Evolutionary conservation across 495 filamentous ascomycete genomes (phyloP).

Genomic region (Astrothelium macrocarpum): DNA sequence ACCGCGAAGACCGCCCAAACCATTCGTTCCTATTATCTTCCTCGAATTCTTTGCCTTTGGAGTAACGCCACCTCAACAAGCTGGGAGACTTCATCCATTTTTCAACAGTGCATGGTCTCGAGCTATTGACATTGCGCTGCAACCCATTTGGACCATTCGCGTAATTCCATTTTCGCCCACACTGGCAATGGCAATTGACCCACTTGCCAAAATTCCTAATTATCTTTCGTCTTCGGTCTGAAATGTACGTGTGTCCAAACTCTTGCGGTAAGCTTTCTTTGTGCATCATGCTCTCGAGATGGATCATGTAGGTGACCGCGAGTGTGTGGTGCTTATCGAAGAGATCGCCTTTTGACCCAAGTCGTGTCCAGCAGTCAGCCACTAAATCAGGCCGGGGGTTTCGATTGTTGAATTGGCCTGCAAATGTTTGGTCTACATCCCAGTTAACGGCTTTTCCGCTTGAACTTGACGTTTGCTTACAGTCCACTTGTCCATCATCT

Average conservation of each 20-base stretch:
- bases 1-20: conserved; percentile 5
- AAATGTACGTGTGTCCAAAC: neutral
- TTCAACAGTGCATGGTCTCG: conserved; percentile 2
- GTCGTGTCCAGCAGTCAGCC: conserved; percentile 3
- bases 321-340: neutral
- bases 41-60: neutral
- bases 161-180: conserved; percentile 8
- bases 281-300: conserved; percentile 6
- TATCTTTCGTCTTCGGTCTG: conserved; percentile 2
- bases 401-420: conserved; percentile 4
- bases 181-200: conserved; percentile 6
- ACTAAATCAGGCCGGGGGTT: neutral
- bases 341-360: neutral
- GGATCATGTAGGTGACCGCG: conserved; percentile 9
- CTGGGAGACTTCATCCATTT: neutral
- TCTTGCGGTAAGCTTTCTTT: neutral
- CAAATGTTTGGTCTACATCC: neutral
- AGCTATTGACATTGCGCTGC: neutral
- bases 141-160: conserved; percentile 4
- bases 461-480: neutral
- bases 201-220: neutral
- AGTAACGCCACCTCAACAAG: neutral
- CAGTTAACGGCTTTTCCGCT: neutral
- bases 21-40: conserved; percentile 5
- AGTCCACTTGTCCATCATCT: neutral